Evolutionary conservation across 164 flowering plant genomes (phyloP), one percentile per base, ranked within the genome.

Genomic region (Aristolochia californica): DNA sequence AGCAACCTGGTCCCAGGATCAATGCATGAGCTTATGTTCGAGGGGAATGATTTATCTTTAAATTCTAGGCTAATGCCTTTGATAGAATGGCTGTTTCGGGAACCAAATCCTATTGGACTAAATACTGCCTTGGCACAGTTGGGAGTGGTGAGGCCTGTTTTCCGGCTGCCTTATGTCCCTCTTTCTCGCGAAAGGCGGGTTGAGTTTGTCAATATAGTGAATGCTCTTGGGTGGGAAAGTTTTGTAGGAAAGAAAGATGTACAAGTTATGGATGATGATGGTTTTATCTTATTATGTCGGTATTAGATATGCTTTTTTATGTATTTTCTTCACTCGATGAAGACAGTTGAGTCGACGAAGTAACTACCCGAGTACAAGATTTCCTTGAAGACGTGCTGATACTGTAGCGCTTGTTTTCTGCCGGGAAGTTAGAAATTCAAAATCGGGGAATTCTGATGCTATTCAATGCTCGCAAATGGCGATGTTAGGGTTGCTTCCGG

Each of bases 71-170:
- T 91, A 2, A 5, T 84, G 78, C 97, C 97, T 45, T 56, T 87
- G 47, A 72, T 89, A 22, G 28, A 50, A 50, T 50, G 54, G 54
- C 26, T 50, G 15, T 50, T 50, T 20, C 26, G 2, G 16, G 95
- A 87, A 77, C 95, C 97, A 38, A 85, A 85, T 56, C 97, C 95
- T n/a, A 90, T 87, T 49, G 87, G 80, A 8, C 51, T 90, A 23
- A 87, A 83, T 76, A 87, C 91, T 4, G 95, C 95, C 45, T 72
- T 87, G 24, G 88, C 94, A 50, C 97, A 90, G 69, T 79, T 90
- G 45, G 95, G 91, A 43, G 94, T 90, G 43, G 75, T 78, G 49
- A 76, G 95, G 75, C 95, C 95, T 13, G 82, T 83, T 56, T 90
- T 87, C 59, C 78, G 96, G 59, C 75, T 87, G 2, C 97, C 97